Evolutionary conservation across 257 asterid species (phyloP).

Genomic region (Jacaranda copaia): DNA sequence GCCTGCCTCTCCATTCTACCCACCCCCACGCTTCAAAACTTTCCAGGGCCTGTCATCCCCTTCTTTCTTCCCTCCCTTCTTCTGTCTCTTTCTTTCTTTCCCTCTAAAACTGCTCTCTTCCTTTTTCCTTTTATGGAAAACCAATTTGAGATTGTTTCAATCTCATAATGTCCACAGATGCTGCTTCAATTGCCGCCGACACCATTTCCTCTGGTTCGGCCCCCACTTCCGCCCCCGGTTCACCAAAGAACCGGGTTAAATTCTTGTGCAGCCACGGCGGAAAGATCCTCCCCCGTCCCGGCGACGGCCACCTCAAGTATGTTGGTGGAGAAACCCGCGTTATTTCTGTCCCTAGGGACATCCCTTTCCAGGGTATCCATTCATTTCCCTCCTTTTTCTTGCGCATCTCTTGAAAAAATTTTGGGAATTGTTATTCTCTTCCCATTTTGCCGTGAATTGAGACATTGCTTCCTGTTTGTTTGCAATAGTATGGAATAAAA

Average conservation of each 20-base stretch:
- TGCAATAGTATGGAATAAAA: background rate
- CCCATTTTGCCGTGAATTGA: background rate
- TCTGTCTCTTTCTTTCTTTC: background rate
- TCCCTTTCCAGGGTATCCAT: conserved; percentile 59
- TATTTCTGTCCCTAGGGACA: conserved; percentile 63
- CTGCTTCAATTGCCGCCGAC: conserved; percentile 32
- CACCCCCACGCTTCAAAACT: too few relatives aligned
- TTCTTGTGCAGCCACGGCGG: conserved; percentile 92
- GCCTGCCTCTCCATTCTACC: too few relatives aligned
- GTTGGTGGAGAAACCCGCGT: conserved; percentile 96
- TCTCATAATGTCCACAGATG: conserved; percentile 46
- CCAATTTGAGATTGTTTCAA: background rate
- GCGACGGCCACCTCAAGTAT: conserved; percentile 78
- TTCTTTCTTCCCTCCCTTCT: too few relatives aligned
- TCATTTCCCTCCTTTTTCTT: background rate
- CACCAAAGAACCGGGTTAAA: conserved; percentile 64
- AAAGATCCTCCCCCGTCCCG: conserved; percentile 77
- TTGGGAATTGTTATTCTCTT: too few relatives aligned
- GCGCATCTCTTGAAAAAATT: background rate
- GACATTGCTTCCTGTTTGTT: background rate
- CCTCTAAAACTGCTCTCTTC: conserved; percentile 36
- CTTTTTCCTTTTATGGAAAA: conserved; percentile 26
- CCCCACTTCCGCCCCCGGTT: conserved; percentile 54
- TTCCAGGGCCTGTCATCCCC: too few relatives aligned
- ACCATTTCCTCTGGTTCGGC: conserved; percentile 41